Conservation (phyloP, 306 rosid genomes). For the Sphenostylis stenocarpa region DNA sequence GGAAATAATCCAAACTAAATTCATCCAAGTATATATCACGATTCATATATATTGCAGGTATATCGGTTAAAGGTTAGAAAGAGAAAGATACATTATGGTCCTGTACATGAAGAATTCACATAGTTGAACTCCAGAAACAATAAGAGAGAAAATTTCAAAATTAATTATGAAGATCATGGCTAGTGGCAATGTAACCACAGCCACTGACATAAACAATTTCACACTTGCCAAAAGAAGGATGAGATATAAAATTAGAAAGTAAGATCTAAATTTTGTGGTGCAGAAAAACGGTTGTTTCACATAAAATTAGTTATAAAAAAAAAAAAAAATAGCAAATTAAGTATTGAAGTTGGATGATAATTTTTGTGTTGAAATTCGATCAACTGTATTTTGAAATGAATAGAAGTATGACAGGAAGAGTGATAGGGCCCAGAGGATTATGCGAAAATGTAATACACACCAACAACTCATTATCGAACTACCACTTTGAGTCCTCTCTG, state of each 20-base stretch:
- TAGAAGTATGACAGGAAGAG: background rate
- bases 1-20: background rate
- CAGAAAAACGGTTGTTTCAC: background rate
- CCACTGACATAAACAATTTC: background rate
- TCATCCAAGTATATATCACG: background rate
- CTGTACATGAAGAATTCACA: background rate
- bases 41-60: background rate
- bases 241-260: background rate
- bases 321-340: background rate
- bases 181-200: background rate
- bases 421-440: slow-evolving; percentile 34
- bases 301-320: background rate
- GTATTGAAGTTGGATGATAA: background rate
- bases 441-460: slow-evolving; percentile 40
- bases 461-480: slow-evolving; percentile 43
- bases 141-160: background rate
- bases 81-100: background rate
- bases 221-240: background rate
- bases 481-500: slow-evolving; percentile 39
- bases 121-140: background rate
- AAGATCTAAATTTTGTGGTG: background rate
- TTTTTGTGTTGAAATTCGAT: background rate
- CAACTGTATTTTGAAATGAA: background rate
- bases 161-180: background rate
- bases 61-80: background rate